phyloP scores from a whole-genome alignment of 202 grass and related monocot species.

The Setaria italica region DNA sequence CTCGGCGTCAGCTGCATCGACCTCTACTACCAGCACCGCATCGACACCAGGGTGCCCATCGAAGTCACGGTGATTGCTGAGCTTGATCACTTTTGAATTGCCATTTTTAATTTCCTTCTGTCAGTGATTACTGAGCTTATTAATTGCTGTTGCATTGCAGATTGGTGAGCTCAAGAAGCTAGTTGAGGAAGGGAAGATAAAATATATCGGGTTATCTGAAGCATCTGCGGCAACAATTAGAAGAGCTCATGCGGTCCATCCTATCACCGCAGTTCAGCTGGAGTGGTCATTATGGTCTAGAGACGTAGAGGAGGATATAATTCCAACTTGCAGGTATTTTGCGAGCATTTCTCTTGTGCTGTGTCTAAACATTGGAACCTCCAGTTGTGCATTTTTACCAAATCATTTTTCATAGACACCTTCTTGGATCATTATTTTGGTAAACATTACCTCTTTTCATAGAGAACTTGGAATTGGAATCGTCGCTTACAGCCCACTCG shows the following conservation, averaged over 20 bases:
- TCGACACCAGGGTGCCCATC: slow-evolving; percentile 62
- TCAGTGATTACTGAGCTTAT: too few relatives aligned
- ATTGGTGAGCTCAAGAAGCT: slow-evolving; percentile 60
- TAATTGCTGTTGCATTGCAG: not conserved
- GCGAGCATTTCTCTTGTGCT: too few relatives aligned
- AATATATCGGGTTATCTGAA: slow-evolving; percentile 64
- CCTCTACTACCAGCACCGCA: slow-evolving; percentile 74
- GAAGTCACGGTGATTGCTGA: not conserved
- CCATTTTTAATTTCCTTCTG: too few relatives aligned
- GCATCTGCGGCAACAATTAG: slow-evolving; percentile 62
- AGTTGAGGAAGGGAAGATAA: slow-evolving; percentile 67
- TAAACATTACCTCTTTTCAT: too few relatives aligned
- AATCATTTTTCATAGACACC: too few relatives aligned
- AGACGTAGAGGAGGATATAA: not conserved
- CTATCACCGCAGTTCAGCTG: slow-evolving; percentile 60
- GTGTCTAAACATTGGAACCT: too few relatives aligned
- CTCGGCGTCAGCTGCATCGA: slow-evolving; percentile 55
- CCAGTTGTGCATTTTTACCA: too few relatives aligned
- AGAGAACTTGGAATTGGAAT: not conserved
- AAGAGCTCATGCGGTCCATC: slow-evolving; percentile 61
- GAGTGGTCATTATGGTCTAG: not conserved
- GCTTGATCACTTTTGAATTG: too few relatives aligned
- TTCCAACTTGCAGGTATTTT: not conserved
- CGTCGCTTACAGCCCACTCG: not conserved
- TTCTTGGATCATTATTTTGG: too few relatives aligned